These are phyloP conservation scores for Erythrophleum fordii DNA, from an alignment of 306 rosid species.

Conservation along the genomic window DNA sequence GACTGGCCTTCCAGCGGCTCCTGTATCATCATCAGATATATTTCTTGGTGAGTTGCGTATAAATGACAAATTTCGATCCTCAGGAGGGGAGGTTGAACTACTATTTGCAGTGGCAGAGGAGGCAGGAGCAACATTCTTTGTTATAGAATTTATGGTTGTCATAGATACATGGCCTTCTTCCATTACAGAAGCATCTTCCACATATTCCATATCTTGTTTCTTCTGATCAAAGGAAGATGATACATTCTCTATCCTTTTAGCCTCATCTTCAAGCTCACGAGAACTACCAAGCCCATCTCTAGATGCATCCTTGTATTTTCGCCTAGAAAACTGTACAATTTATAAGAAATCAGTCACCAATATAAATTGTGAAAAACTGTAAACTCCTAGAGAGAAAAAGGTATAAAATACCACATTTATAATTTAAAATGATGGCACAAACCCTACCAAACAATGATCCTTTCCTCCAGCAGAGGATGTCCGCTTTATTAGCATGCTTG, in stretches of 20 bases:
- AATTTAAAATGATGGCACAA: slow-evolving; percentile 15
- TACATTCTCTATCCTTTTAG: slow-evolving; percentile 64
- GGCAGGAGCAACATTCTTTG: slow-evolving; percentile 56
- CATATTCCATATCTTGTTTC: slow-evolving; percentile 56
- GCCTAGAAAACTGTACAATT: slow-evolving; percentile 64
- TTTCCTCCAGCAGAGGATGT: slow-evolving; percentile 73
- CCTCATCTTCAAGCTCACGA: slow-evolving; percentile 75
- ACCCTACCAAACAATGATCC: slow-evolving; percentile 73
- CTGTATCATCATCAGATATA: slow-evolving; percentile 81
- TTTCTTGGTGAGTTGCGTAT: slow-evolving; percentile 70
- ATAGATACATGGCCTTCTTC: slow-evolving; percentile 68
- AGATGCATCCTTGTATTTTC: slow-evolving; percentile 78
- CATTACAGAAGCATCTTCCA: slow-evolving; percentile 60
- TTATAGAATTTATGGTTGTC: slow-evolving; percentile 53
- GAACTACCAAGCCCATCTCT: slow-evolving; percentile 71
- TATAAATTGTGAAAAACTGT: slow-evolving; percentile 4
- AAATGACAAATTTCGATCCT: slow-evolving; percentile 70
- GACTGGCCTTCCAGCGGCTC: slow-evolving; percentile 75
- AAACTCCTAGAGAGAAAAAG: slow-evolving; percentile 11
- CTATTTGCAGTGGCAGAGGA: slow-evolving; percentile 67
- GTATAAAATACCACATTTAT: slow-evolving; percentile 20
- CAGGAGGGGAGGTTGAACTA: slow-evolving; percentile 67
- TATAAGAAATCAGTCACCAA: slow-evolving; percentile 30
- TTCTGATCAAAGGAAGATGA: slow-evolving; percentile 70
- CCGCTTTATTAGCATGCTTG: slow-evolving; percentile 82